Evolutionary conservation across 2,329 filamentous ascomycete genomes (phyloP).

Genomic region (Annulohypoxylon truncatum): DNA sequence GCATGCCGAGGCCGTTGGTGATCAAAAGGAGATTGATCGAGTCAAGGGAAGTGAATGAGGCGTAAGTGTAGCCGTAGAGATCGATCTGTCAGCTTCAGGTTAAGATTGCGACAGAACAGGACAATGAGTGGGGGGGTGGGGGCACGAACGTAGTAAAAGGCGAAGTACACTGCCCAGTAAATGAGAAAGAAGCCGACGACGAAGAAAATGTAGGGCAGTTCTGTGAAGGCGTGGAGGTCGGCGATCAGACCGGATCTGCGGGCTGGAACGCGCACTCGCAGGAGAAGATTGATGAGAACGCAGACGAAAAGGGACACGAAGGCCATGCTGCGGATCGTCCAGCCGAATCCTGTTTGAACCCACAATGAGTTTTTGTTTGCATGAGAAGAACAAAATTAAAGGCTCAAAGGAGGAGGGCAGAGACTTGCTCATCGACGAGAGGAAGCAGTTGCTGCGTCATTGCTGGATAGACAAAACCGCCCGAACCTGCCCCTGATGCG

Average conservation of each 20-base stretch:
- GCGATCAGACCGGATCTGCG: conserved; percentile 56
- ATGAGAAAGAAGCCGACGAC: conserved; percentile 55
- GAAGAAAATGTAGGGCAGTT: conserved; percentile 59
- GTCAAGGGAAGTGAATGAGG: conserved; percentile 27
- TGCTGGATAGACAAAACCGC: conserved; percentile 59
- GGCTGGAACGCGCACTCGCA: conserved; percentile 53
- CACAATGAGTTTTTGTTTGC: neutral
- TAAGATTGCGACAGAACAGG: neutral
- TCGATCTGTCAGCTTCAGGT: conserved; percentile 16
- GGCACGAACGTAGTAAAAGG: conserved; percentile 37
- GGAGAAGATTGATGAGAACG: conserved; percentile 53
- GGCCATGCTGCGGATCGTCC: conserved; percentile 59
- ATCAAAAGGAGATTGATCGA: conserved; percentile 60
- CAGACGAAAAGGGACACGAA: conserved; percentile 52
- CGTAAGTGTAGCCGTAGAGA: conserved; percentile 33
- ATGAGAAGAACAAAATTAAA: neutral
- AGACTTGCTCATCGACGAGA: conserved; percentile 48
- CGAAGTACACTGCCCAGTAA: conserved; percentile 41
- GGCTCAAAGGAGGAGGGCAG: neutral
- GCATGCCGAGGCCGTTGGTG: conserved; percentile 61
- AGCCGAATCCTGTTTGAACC: conserved; percentile 49
- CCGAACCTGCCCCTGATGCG: conserved; percentile 48
- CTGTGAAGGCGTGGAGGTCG: conserved; percentile 58
- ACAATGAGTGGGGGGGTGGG: neutral
- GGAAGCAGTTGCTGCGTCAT: conserved; percentile 56